Evolutionary conservation across 2,329 filamentous ascomycete genomes (phyloP).

Genomic region (Biscogniauxia mediterranea): DNA sequence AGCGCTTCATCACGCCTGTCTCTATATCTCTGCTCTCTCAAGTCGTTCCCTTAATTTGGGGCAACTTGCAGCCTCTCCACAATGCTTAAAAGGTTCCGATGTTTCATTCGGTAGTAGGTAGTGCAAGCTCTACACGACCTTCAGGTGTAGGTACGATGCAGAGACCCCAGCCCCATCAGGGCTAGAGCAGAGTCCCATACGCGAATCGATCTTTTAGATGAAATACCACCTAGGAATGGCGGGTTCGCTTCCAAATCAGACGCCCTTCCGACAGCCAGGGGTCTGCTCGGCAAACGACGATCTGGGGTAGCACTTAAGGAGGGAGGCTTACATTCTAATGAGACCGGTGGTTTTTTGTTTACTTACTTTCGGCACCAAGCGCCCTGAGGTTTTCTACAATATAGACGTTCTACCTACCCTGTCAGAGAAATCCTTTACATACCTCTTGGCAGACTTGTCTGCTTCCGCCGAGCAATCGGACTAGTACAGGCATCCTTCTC

Average conservation of each 20-base stretch:
- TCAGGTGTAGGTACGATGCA: background rate
- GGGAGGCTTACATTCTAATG: conserved; percentile 12
- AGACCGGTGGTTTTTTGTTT: background rate
- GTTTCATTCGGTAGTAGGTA: conserved; percentile 29
- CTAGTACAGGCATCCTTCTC: background rate
- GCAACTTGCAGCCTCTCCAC: conserved; percentile 18
- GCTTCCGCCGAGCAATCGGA: background rate
- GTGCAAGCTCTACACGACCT: conserved; percentile 13
- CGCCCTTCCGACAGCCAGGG: conserved; percentile 18
- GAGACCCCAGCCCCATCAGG: background rate
- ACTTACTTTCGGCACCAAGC: background rate
- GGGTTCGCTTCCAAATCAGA: conserved; percentile 26
- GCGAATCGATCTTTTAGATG: conserved; percentile 6
- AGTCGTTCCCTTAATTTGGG: conserved; percentile 10
- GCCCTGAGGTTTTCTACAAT: background rate
- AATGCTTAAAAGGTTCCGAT: conserved; percentile 29
- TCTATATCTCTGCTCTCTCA: conserved; percentile 1
- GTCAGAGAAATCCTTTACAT: background rate
- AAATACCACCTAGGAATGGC: conserved; percentile 27
- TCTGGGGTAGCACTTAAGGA: conserved; percentile 23
- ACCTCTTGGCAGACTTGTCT: background rate
- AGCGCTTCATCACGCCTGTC: conserved; percentile 1
- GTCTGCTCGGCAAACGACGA: conserved; percentile 23
- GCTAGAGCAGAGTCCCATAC: background rate
- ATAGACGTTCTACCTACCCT: background rate